Conservation (phyloP, 2,329 filamentous ascomycete species). For the Fusarium napiforme region DNA sequence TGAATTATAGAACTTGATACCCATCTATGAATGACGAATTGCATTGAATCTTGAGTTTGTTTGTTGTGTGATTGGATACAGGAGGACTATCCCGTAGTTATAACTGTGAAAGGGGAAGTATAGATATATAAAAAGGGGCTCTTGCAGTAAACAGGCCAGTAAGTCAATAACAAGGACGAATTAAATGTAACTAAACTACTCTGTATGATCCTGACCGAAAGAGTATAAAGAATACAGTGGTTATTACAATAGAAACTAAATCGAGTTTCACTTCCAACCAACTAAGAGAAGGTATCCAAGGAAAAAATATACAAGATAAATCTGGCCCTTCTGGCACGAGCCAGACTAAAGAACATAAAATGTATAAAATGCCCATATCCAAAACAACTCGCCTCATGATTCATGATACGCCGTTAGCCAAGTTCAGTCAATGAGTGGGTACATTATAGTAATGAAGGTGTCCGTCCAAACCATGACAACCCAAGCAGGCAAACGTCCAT, state of each 20-base stretch:
- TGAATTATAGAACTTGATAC: constrained; percentile 42
- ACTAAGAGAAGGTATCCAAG: not conserved
- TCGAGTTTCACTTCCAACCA: not conserved
- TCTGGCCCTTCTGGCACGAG: fast-evolving
- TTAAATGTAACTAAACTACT: not conserved
- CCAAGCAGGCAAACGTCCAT: not conserved
- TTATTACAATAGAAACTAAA: not conserved
- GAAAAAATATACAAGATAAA: too few species aligned
- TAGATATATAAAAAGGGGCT: not conserved
- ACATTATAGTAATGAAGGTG: fast-evolving
- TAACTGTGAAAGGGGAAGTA: not conserved
- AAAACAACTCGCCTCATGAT: not conserved
- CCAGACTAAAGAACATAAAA: not conserved
- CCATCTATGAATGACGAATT: constrained; percentile 33
- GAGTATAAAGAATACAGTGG: not conserved
- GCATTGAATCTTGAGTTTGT: not conserved
- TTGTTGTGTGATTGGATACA: not conserved
- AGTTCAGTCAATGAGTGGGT: not conserved
- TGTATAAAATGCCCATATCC: fast-evolving
- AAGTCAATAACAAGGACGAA: not conserved
- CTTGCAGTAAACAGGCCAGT: not conserved
- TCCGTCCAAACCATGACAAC: fast-evolving
- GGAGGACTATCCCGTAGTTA: not conserved
- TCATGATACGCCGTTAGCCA: fast-evolving
- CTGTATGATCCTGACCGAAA: too few species aligned